Evolutionary conservation across 495 filamentous ascomycete species (phyloP), one percentile per base, ranked within the genome.

Genomic region (Massariosphaeria phaeospora): DNA sequence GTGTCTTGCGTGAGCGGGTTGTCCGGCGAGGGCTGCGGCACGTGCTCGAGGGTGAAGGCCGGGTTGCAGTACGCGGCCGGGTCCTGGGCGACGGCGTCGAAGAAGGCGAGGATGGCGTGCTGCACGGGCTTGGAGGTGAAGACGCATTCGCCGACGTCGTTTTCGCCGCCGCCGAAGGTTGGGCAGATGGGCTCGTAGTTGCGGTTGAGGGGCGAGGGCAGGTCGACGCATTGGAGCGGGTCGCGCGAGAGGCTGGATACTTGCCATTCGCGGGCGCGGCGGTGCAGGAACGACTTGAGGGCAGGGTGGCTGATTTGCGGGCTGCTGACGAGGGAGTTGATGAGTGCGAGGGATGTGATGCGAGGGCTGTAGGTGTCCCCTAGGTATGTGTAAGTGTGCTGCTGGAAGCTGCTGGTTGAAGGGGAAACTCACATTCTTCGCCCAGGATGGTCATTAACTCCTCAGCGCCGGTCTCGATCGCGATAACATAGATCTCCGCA

Each of bases 401-500:
- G n/a, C 6, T 17, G 20, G n/a, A 34, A 35, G 17, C 13, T 34
- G 1, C 3, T 10, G 36, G 9, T 10, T 48, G 29, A 17, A 6
- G 15, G 8, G 21, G 1, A 21, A 34, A 47, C 63, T 46, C 54
- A 66, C 64, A 55, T n/a, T 65, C 24, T 3, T 35, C 18, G 21
- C 57, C 45, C 1, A 67, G 42, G 2, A 65, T 15, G 5, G 51
- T 25, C 2, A 69, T 41, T 0, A 70, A 35, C 2, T 61, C 18
- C 20, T 44, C 59, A 25, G 50, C 63, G 17, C 70, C 68, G 18
- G 57, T 55, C 25, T 63, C 45, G 26, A 73, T 52, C 3, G 61
- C 69, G 15, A 73, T 48, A 24, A 71, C 34, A 48, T 69, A 72
- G 34, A 73, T 30, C 52, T 69, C 57, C 2, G 69, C 67, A 27